Base-by-base conservation (phyloP, 305 asterid species). In the Euphrasia arctica region DNA sequence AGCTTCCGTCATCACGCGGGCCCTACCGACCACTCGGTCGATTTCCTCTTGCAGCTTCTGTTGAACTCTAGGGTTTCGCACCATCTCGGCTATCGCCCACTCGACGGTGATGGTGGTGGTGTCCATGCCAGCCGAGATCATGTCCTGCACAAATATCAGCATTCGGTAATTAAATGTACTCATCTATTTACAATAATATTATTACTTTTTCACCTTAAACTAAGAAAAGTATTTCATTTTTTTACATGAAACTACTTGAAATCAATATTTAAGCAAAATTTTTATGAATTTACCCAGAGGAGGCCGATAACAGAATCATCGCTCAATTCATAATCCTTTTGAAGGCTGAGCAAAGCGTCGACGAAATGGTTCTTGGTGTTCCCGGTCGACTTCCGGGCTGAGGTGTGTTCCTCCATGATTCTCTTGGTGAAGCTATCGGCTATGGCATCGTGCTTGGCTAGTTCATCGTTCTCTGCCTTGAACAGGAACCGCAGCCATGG, bases 101-200 rank as follows among this genome's bases (percentile, higher is more conserved):
- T 86, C 94, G 3, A 77, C 86, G 0, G 88, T 81, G 54, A 86
- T 81, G 34, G 85, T 70, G 55, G 80, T 75, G 4, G 94, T 86
- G 76, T 86, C 90, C 88, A 78, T 83, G 34, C 90, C 94, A 0
- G 94, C 94, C 0, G 84, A 71, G 56, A 85, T 79, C 90, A 81
- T 83, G 41, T 85, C 81, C 86, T 84, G 79, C 41, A 22, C 57
- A 18, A 18, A 18, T 18, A 18, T 18, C 22, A 18, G 22, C 22
- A 18, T 18, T 18, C 22, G 22, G 22, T 18, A 18, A 18, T 18
- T 18, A n/a, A n/a, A n/a, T n/a, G n/a, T n/a, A n/a, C n/a, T n/a
- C n/a, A n/a, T n/a, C n/a, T n/a, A n/a, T n/a, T n/a, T n/a, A n/a
- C n/a, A n/a, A n/a, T n/a, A n/a, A n/a, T n/a, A n/a, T n/a, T n/a